Evolutionary conservation across 352 stramenopile genomes (phyloP).

Genomic region (Globisporangium barbulae): DNA sequence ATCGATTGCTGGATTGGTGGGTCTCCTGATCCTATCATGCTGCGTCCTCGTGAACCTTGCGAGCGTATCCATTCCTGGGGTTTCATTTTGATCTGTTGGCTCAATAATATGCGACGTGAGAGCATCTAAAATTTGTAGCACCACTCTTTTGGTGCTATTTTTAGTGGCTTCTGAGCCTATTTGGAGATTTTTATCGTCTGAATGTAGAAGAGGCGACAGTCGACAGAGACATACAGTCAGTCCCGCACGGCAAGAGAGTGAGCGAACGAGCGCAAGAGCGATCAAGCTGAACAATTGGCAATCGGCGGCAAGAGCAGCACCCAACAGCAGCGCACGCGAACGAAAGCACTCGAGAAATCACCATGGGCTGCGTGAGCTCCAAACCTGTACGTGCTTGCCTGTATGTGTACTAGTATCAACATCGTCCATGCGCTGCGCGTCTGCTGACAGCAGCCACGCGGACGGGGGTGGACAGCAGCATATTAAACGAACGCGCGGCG

Average conservation of each 20-base stretch:
- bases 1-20: background rate
- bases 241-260: background rate
- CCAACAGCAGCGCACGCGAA: conserved; percentile 9
- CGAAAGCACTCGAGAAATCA: conserved; percentile 13
- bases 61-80: conserved; percentile 11
- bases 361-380: conserved; percentile 75
- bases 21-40: background rate
- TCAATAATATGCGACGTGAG: conserved; percentile 16
- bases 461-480: background rate
- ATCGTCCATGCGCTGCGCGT: background rate
- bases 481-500: background rate
- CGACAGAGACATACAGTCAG: conserved; percentile 8
- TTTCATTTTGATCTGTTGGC: conserved; percentile 3
- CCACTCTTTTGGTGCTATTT: conserved; percentile 2
- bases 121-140: conserved; percentile 9
- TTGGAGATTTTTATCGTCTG: conserved; percentile 2
- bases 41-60: background rate
- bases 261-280: background rate
- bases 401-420: background rate
- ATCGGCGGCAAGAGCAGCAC: conserved; percentile 18
- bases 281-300: conserved; percentile 11
- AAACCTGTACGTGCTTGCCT: conserved; percentile 45
- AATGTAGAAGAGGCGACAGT: conserved; percentile 7
- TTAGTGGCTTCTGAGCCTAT: conserved; percentile 8
- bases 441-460: background rate